These are phyloP conservation scores for Fagopyrum tataricum DNA, from an alignment of 148 eudicot species.

Conservation along the genomic window DNA sequence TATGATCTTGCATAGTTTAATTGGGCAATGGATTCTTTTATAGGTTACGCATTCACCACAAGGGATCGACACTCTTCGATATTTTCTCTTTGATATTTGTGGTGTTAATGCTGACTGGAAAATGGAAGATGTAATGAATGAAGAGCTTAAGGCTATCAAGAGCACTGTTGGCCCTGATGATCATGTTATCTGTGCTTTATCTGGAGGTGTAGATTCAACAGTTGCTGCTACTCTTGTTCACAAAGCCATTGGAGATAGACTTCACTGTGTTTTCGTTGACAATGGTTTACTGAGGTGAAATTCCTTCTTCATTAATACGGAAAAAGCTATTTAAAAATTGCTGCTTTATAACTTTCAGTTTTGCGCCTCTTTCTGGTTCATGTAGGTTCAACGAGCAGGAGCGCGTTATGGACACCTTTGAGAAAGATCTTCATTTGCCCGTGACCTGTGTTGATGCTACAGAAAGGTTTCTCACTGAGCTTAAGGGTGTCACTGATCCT, in stretches of 20 bases:
- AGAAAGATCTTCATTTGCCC: slow-evolving; percentile 82
- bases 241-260: slow-evolving; percentile 90
- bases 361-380: not conserved
- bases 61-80: slow-evolving; percentile 80
- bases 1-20: slow-evolving; percentile 12
- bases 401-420: slow-evolving; percentile 91
- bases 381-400: slow-evolving; percentile 83
- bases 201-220: slow-evolving; percentile 98
- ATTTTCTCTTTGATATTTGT: slow-evolving; percentile 79
- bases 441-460: slow-evolving; percentile 86
- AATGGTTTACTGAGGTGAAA: slow-evolving; percentile 85
- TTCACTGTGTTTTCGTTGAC: slow-evolving; percentile 90
- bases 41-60: slow-evolving; percentile 94
- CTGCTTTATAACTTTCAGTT: not conserved
- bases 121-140: slow-evolving; percentile 87
- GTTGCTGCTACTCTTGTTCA: slow-evolving; percentile 98
- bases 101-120: slow-evolving; percentile 78
- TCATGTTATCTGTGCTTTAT: slow-evolving; percentile 92
- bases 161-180: slow-evolving; percentile 67
- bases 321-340: not conserved
- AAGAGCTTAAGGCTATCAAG: slow-evolving; percentile 66
- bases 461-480: slow-evolving; percentile 66
- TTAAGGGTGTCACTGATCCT: slow-evolving; percentile 85
- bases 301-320: not conserved
- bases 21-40: slow-evolving; percentile 14